Evolutionary conservation across 257 asterid species (phyloP).

Genomic region (Solanum neorickii): DNA sequence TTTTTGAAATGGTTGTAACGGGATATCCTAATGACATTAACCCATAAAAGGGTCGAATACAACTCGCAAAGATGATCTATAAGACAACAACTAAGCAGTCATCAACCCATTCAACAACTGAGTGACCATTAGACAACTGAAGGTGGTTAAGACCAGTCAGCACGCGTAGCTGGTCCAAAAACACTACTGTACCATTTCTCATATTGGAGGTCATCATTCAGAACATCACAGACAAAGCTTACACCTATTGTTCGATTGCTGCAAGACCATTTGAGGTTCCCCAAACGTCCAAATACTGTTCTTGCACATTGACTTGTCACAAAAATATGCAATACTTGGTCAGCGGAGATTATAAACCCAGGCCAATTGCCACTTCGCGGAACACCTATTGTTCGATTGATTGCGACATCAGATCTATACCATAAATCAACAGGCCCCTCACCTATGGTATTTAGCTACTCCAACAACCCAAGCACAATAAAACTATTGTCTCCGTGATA

Average conservation of each 20-base stretch:
- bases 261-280: background rate
- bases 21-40: background rate
- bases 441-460: background rate
- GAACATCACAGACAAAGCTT: background rate
- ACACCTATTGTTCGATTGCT: background rate
- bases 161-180: background rate
- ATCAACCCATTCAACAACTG: background rate
- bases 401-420: background rate
- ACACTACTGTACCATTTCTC: background rate
- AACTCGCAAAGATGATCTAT: background rate
- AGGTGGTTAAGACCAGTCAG: background rate
- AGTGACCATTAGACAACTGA: background rate
- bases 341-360: too few species aligned
- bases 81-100: background rate
- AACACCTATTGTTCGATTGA: too few species aligned
- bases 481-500: background rate
- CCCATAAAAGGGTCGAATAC: background rate
- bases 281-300: background rate
- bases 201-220: background rate
- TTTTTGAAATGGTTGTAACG: background rate
- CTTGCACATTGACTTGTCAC: background rate
- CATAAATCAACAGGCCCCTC: background rate
- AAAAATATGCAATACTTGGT: too few species aligned
- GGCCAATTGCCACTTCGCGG: too few species aligned
- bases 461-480: background rate